Conservation (phyloP, 768 basidiomycete species). For the Glaciozyma martinii region DNA sequence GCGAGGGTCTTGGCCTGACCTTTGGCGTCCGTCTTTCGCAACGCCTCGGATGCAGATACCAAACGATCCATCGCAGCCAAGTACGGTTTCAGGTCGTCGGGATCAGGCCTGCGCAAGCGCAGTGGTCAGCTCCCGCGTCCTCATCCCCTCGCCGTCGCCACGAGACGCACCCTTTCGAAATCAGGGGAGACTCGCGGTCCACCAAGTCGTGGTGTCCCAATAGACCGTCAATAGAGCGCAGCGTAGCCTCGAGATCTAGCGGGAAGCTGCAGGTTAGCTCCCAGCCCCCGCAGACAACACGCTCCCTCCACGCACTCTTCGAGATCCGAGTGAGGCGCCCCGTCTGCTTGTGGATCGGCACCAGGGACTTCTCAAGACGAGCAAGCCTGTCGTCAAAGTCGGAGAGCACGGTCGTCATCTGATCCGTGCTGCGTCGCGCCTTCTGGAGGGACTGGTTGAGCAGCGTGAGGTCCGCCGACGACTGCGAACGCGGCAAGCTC, state of each 20-base stretch:
- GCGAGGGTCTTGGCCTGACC: conserved; percentile 30
- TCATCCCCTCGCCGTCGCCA: neutral
- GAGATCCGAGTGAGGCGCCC: conserved; percentile 26
- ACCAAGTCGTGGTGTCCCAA: conserved; percentile 34
- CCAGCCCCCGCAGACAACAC: neutral
- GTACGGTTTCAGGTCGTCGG: conserved; percentile 31
- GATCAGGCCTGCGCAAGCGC: conserved; percentile 14
- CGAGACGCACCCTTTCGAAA: conserved; percentile 23
- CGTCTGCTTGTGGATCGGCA: conserved; percentile 34
- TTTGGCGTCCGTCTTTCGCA: conserved; percentile 29
- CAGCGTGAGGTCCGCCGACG: conserved; percentile 33
- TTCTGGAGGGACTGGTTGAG: conserved; percentile 31
- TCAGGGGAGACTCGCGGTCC: conserved; percentile 31
- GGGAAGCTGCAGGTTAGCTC: neutral
- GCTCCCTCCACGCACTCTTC: conserved; percentile 19
- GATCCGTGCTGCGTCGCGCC: conserved; percentile 23
- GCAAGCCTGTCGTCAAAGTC: conserved; percentile 34
- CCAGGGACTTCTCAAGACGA: conserved; percentile 31
- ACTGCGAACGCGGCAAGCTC: neutral
- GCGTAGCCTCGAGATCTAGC: conserved; percentile 31
- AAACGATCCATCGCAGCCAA: conserved; percentile 31
- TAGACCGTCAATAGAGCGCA: conserved; percentile 33
- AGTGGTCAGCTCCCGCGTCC: neutral
- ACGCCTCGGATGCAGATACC: conserved; percentile 28
- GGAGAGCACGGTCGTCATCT: conserved; percentile 26